Evolutionary conservation across 192 early-diverging fungal species (phyloP), one percentile per base, ranked within the genome.

Genomic region (Radiomyces spectabilis): DNA sequence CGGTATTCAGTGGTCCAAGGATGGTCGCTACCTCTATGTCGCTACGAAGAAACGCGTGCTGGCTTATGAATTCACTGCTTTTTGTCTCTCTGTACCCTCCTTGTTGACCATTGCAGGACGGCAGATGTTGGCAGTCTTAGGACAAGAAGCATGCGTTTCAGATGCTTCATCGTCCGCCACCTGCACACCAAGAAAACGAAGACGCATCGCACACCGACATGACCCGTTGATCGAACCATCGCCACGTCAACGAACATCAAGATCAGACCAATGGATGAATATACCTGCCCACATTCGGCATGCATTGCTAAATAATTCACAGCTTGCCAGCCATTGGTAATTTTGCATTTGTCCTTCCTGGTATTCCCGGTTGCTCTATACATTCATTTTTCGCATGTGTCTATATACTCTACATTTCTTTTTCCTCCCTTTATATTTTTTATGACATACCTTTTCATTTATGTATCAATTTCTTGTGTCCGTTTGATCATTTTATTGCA

Each of bases 1-100:
- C 33, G 75, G 75, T 13, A 32, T 77, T 9, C 61, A 71, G 3
- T 77, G 75, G 75, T 71, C 68, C 6, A 49, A 53, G 16, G 59
- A 73, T 56, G 75, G 75, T 1, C 52, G 57, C 10, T 55, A 73
- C 29, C 34, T 77, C 18, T 77, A 73, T 53, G 68, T 77, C 13
- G 54, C 75, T 3, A 77, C 75, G 2, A 50, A 71, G 25, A 55
- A 69, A 19, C 55, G 75, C 0, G 71, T 77, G 13, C 40, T 77
- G 19, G 65, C 53, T 22, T 77, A 70, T 33, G 70, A 73, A 45
- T 59, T 77, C 47, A 33, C 50, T 8, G 29, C 33, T 18, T 41
- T 18, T 9, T 29, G 18, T 4, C 26, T 29, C 5, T 27, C 16
- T 33, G 41, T 54, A 12, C 53, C 19, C 9, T 31, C 27, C n/a